These are phyloP conservation scores for Collybiopsis confluens DNA, from an alignment of 768 basidiomycete species.

Conservation along the genomic window DNA sequence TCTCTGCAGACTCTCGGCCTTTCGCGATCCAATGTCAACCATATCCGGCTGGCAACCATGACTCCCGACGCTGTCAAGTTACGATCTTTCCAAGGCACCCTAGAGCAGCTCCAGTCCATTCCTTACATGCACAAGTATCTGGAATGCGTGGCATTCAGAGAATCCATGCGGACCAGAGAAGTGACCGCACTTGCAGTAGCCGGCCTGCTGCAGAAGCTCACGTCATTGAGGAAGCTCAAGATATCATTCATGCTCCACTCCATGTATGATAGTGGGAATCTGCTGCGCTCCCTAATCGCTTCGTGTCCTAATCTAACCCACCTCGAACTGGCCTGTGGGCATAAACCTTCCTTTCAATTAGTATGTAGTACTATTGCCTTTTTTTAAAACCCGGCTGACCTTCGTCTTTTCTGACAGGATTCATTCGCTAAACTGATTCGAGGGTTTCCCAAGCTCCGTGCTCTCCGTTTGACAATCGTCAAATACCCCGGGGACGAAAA, in stretches of 20 bases:
- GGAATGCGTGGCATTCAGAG: slow-evolving; percentile 53
- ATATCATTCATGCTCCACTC: slow-evolving; percentile 68
- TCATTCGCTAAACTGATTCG: slow-evolving; percentile 60
- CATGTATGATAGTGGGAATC: slow-evolving; percentile 68
- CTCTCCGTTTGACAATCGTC: slow-evolving; percentile 61
- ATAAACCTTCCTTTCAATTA: slow-evolving; percentile 70
- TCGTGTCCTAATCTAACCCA: slow-evolving; percentile 63
- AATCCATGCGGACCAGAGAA: slow-evolving; percentile 65
- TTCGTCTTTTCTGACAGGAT: slow-evolving; percentile 37
- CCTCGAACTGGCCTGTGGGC: slow-evolving; percentile 62
- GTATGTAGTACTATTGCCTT: slow-evolving; percentile 32
- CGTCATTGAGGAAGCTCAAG: slow-evolving; percentile 52
- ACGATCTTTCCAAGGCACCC: slow-evolving; percentile 60
- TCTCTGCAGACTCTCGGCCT: slow-evolving; percentile 44
- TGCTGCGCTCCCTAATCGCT: slow-evolving; percentile 61
- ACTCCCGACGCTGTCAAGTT: slow-evolving; percentile 45
- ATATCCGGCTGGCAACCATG: slow-evolving; percentile 48
- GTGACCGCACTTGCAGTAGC: slow-evolving; percentile 60
- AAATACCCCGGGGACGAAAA: slow-evolving; percentile 62
- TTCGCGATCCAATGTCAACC: slow-evolving; percentile 50
- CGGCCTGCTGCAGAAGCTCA: slow-evolving; percentile 52
- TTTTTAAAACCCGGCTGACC: neutral
- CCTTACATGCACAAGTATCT: slow-evolving; percentile 46
- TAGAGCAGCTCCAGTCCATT: slow-evolving; percentile 63
- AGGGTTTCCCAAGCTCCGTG: slow-evolving; percentile 58